These are phyloP conservation scores for rapeseed (Brassica napus) DNA, from an alignment of 345 rosid species.

Conservation along the genomic window DNA sequence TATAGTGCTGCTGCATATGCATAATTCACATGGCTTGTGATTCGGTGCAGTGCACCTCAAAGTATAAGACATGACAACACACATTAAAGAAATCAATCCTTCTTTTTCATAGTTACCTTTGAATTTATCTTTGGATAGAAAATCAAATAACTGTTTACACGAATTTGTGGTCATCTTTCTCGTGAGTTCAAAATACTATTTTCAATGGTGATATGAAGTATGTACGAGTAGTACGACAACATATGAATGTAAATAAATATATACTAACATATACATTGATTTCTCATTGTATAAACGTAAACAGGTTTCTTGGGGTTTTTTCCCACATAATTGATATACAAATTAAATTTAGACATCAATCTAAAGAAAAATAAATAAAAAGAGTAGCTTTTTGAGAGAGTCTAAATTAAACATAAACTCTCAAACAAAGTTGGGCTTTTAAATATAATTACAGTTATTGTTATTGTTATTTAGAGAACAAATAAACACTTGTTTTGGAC, in stretches of 20 bases:
- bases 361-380: not conserved
- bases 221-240: slow-evolving; percentile 17
- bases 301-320: slow-evolving; percentile 13
- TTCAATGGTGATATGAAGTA: not conserved
- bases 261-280: not conserved
- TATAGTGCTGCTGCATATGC: slow-evolving; percentile 11
- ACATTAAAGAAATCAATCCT: slow-evolving; percentile 16
- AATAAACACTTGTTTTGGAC: not conserved
- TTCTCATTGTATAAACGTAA: slow-evolving; percentile 4
- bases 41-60: slow-evolving; percentile 33
- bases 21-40: slow-evolving; percentile 29
- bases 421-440: not conserved
- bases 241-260: not conserved
- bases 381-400: not conserved
- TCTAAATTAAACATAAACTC: not conserved
- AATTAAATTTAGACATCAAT: not conserved
- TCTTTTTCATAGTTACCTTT: slow-evolving; percentile 1
- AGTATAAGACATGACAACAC: slow-evolving; percentile 34
- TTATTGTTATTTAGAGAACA: not conserved
- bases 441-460: not conserved
- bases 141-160: not conserved
- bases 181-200: not conserved
- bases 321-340: not conserved
- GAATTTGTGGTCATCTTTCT: not conserved
- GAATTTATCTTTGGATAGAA: not conserved